These are phyloP conservation scores for Puccinia novopanici DNA, from an alignment of 1,284 basidiomycete species.

Conservation along the genomic window DNA sequence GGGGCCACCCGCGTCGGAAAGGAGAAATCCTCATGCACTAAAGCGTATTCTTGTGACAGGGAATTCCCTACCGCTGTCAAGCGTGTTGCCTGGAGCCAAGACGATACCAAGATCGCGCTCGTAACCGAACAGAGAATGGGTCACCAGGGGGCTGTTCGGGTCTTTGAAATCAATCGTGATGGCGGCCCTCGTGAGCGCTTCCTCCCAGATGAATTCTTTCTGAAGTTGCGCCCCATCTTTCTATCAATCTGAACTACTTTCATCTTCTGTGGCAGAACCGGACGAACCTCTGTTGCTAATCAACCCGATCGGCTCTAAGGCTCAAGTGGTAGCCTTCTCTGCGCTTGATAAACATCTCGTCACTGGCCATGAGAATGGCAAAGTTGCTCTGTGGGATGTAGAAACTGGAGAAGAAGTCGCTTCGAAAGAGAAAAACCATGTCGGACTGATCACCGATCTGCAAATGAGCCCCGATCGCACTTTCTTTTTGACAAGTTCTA, in stretches of 20 bases:
- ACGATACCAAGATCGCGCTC: slow-evolving; percentile 80
- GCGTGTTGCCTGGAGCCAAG: slow-evolving; percentile 85
- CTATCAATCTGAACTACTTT: no score
- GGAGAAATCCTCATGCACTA: slow-evolving; percentile 37
- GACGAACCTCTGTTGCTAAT: slow-evolving; percentile 76
- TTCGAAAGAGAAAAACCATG: slow-evolving; percentile 79
- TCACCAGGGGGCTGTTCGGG: slow-evolving; percentile 74
- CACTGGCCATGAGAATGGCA: slow-evolving; percentile 94
- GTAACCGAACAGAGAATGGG: slow-evolving; percentile 98
- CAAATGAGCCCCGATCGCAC: slow-evolving; percentile 86
- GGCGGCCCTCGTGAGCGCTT: slow-evolving; percentile 68
- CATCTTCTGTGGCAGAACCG: slow-evolving; percentile 64
- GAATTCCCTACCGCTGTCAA: slow-evolving; percentile 98
- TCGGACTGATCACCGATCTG: slow-evolving; percentile 79
- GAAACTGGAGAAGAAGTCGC: slow-evolving; percentile 82
- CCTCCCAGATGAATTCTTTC: slow-evolving; percentile 55
- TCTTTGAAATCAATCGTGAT: slow-evolving; percentile 82
- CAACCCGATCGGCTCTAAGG: slow-evolving; percentile 87
- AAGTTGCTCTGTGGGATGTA: slow-evolving; percentile 79
- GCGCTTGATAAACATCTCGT: slow-evolving; percentile 77
- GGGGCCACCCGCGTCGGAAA: background rate
- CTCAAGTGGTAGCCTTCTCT: slow-evolving; percentile 90
- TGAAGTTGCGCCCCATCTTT: background rate
- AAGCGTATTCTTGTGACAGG: slow-evolving; percentile 65
- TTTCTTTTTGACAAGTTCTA: slow-evolving; percentile 93